These are phyloP conservation scores for Camellia lanceoleosa DNA, from an alignment of 148 eudicot genomes.

Conservation along the genomic window DNA sequence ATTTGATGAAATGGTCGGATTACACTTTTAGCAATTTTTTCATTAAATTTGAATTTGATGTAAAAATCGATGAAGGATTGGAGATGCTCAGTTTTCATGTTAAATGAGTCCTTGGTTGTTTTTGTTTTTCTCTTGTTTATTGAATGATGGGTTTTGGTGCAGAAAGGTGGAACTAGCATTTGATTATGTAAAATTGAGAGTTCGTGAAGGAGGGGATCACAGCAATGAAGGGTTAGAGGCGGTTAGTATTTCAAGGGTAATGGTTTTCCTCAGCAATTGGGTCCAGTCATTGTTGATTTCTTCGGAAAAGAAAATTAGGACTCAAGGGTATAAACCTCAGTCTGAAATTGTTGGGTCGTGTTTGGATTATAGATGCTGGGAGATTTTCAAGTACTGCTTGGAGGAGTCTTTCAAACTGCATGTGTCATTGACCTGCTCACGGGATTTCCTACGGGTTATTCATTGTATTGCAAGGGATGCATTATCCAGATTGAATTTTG, in stretches of 20 bases:
- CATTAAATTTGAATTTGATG: too few species aligned
- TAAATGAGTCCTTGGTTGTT: background rate
- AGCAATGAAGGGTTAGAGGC: slow-evolving; percentile 35
- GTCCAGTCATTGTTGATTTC: slow-evolving; percentile 65
- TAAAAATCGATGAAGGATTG: too few species aligned
- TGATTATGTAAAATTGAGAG: slow-evolving; percentile 51
- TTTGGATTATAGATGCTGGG: slow-evolving; percentile 83
- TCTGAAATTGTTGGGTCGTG: slow-evolving; percentile 39
- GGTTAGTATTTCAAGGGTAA: slow-evolving; percentile 47
- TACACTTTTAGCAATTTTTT: too few species aligned
- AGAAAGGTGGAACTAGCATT: slow-evolving; percentile 72
- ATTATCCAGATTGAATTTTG: slow-evolving; percentile 24
- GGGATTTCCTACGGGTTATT: slow-evolving; percentile 69
- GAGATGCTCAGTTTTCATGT: background rate
- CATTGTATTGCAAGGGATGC: slow-evolving; percentile 47
- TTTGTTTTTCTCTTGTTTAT: background rate
- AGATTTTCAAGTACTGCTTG: slow-evolving; percentile 71
- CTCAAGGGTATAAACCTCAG: slow-evolving; percentile 32
- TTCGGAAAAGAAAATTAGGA: slow-evolving; percentile 60
- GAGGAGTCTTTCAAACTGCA: slow-evolving; percentile 50
- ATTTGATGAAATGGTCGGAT: too few species aligned
- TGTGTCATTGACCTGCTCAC: slow-evolving; percentile 47
- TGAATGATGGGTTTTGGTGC: slow-evolving; percentile 26
- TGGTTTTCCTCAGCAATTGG: slow-evolving; percentile 57
- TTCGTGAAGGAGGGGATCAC: slow-evolving; percentile 28